Percentiles rank a stretch among this genome's conserved stretches.
These are phyloP conservation scores for Penicillium manginii DNA, from an alignment of 495 filamentous ascomycete genomes.

Conservation along the genomic window DNA sequence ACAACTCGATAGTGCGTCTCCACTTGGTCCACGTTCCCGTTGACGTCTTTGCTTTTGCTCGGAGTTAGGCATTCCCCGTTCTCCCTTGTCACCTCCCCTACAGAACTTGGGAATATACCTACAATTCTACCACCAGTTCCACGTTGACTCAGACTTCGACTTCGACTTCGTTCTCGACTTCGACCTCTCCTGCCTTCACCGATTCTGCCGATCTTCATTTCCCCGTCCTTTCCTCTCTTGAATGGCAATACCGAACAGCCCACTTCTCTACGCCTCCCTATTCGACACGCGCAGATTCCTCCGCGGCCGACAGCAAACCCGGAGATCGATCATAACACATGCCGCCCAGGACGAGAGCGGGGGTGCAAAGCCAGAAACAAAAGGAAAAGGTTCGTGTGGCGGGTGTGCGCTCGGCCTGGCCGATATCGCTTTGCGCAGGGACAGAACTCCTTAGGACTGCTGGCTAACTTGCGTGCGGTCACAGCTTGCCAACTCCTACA, in stretches of 20 bases:
- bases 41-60: slow-evolving; percentile 28
- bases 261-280: slow-evolving; percentile 19
- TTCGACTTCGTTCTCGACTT: too few species aligned
- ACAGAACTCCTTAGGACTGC: not conserved
- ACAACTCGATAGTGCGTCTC: slow-evolving; percentile 17
- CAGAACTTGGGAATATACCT: too few species aligned
- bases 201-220: too few species aligned
- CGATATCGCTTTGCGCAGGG: too few species aligned
- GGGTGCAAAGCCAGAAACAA: slow-evolving; percentile 88
- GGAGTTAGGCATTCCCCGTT: slow-evolving; percentile 9
- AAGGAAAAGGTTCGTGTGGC: slow-evolving; percentile 79
- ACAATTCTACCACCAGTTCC: too few species aligned
- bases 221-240: slow-evolving; percentile 19
- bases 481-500: slow-evolving; percentile 94
- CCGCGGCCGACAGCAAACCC: slow-evolving; percentile 20
- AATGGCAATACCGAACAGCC: slow-evolving; percentile 30
- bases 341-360: slow-evolving; percentile 76
- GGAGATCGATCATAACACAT: slow-evolving; percentile 50
- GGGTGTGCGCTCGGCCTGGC: too few species aligned
- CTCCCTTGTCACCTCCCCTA: not conserved
- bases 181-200: too few species aligned
- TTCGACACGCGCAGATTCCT: slow-evolving; percentile 34
- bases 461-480: slow-evolving; percentile 28
- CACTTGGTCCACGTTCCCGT: slow-evolving; percentile 36
- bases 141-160: too few species aligned